These are phyloP conservation scores for Macrotyloma uniflorum DNA, from an alignment of 306 rosid genomes.

Conservation along the genomic window DNA sequence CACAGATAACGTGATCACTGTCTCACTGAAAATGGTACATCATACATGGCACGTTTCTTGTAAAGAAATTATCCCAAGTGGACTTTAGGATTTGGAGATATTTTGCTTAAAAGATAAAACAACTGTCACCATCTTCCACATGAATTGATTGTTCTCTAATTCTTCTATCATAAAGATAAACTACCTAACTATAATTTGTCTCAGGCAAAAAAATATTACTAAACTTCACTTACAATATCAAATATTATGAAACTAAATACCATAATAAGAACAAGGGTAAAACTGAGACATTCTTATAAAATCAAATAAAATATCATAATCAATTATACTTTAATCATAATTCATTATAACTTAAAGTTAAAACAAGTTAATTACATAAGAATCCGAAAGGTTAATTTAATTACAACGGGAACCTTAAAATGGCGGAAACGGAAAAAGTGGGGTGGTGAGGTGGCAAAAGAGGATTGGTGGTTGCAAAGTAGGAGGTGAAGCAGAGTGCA, in stretches of 20 bases:
- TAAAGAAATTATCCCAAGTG: not conserved
- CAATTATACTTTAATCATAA: no score
- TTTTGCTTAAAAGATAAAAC: not conserved
- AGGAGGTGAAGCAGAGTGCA: not conserved
- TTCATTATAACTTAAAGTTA: no score
- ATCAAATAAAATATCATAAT: no score
- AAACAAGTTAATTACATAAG: no score
- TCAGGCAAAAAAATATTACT: not conserved
- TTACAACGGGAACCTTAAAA: no score
- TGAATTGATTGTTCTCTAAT: not conserved
- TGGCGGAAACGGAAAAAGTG: no score
- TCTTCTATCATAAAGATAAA: not conserved
- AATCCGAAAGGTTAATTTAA: no score
- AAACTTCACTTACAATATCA: not conserved
- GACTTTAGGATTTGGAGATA: slow-evolving; percentile 10
- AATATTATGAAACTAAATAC: not conserved
- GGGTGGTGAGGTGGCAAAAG: not conserved
- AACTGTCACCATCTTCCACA: not conserved
- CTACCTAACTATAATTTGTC: not conserved
- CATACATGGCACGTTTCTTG: not conserved
- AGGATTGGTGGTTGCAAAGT: not conserved
- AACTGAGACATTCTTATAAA: not conserved
- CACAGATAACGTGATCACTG: not conserved
- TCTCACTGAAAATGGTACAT: not conserved
- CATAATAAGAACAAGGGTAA: not conserved